Base-by-base conservation (phyloP, 139 green algal species). In the Haematococcus sp. region DNA sequence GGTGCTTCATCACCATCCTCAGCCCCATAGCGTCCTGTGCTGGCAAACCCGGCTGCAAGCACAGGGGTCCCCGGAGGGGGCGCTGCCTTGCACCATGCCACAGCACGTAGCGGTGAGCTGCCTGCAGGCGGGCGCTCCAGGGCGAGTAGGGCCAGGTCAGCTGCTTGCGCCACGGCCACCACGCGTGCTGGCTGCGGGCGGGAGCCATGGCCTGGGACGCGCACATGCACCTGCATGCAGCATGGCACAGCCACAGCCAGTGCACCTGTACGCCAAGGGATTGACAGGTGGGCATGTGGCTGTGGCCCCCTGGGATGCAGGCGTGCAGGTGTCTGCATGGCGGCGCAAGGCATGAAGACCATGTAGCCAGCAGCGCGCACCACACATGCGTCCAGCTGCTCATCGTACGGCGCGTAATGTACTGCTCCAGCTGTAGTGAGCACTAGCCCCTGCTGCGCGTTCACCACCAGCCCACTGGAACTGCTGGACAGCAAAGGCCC, bases 181-280 rank as follows among this genome's bases (percentile, higher is more conserved):
- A 65, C 25, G 11, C 30, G 30, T 28, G 58, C 58, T n/a, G 3
- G 23, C 23, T 22, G 23, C 23, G 58, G 58, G 4, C 23, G n/a
- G 4, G 25, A 33, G 58, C 58, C 40, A 11, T 11, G 33, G 58
- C 58, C 58, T 22, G 58, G 23, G 11, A 34, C 4, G 25, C 25
- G 58, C n/a, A 65, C 11, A 3, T 40, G n/a, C 58, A 65, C 58
- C 58, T 65, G 58, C 58, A n/a, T n/a, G n/a, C n/a, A n/a, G n/a
- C n/a, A n/a, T n/a, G n/a, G n/a, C n/a, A n/a, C n/a, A n/a, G n/a
- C n/a, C n/a, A n/a, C n/a, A n/a, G n/a, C n/a, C n/a, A n/a, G n/a
- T n/a, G n/a, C n/a, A n/a, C n/a, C n/a, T n/a, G n/a, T n/a, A n/a
- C n/a, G n/a, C n/a, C n/a, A n/a, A n/a, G n/a, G n/a, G n/a, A n/a